Conservation (phyloP, 306 rosid genomes). For the Styphnolobium japonicum region DNA sequence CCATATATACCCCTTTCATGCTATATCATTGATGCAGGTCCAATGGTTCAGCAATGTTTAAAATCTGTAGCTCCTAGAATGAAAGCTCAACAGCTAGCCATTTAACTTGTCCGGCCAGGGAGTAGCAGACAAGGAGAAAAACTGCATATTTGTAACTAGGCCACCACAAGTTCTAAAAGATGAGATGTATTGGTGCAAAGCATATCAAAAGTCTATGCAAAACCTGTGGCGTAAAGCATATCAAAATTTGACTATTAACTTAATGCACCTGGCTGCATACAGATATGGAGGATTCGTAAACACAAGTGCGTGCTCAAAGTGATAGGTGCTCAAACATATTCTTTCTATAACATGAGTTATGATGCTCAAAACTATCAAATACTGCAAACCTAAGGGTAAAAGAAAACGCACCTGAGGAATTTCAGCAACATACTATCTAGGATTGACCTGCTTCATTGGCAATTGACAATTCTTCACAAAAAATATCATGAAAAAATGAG, state of each 20-base stretch:
- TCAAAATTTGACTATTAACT: too few relatives aligned
- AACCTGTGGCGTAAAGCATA: too few relatives aligned
- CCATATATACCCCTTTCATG: neutral
- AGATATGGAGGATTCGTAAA: neutral
- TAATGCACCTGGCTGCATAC: too few relatives aligned
- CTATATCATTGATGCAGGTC: neutral
- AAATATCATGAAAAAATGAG: neutral
- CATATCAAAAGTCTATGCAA: neutral
- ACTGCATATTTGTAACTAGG: too few relatives aligned
- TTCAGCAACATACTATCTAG: constrained; percentile 64
- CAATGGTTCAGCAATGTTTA: neutral
- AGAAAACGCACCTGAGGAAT: constrained; percentile 58
- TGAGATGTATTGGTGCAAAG: too few relatives aligned
- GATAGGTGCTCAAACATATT: neutral
- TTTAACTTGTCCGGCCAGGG: neutral
- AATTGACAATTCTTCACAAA: constrained; percentile 54
- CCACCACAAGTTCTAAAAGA: too few relatives aligned
- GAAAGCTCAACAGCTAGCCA: neutral
- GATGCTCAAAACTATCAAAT: neutral
- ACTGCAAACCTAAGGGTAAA: neutral
- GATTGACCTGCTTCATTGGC: constrained; percentile 65
- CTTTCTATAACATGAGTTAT: neutral
- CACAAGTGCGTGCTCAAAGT: neutral
- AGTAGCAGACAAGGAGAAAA: neutral
- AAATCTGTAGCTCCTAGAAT: neutral